A percentile compares a stretch with the other conserved stretches of the same genome.
Evolutionary conservation across 768 basidiomycete species (phyloP).

Genomic region (Serendipita sp.): DNA sequence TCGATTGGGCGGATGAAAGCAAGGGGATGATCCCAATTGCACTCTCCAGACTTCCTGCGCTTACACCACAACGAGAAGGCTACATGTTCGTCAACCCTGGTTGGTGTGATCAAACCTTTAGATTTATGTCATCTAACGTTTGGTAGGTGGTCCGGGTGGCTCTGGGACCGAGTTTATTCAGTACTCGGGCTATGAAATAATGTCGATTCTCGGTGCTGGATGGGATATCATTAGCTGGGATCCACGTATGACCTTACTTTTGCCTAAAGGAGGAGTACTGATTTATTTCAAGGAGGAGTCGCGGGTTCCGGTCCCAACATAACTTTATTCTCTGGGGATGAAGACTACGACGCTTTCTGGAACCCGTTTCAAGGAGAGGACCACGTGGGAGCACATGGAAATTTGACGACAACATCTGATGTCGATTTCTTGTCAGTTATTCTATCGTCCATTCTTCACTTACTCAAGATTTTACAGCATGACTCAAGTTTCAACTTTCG

Average conservation of each 20-base stretch:
- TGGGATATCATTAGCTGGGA: constrained; percentile 6
- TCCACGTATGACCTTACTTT: background rate
- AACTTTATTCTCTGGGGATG: background rate
- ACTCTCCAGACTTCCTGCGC: background rate
- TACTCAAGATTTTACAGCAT: background rate
- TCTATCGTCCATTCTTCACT: background rate
- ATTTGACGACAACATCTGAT: background rate
- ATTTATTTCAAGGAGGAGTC: background rate
- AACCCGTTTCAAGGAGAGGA: background rate
- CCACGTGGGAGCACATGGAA: background rate
- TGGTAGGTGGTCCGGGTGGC: background rate
- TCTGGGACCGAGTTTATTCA: background rate
- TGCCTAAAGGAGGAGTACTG: background rate
- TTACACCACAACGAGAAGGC: background rate
- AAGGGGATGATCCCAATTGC: background rate
- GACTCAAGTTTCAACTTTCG: background rate
- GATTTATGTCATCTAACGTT: too few relatives aligned
- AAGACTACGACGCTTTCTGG: background rate
- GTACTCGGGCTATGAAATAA: background rate
- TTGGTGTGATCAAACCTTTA: background rate
- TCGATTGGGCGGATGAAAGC: background rate
- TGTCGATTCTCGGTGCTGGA: background rate
- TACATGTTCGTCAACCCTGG: constrained; percentile 1
- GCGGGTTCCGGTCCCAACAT: background rate
- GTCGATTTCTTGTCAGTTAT: background rate